phyloP scores from a whole-genome alignment of 306 rosid genomes.

The Rosa multiflora region DNA sequence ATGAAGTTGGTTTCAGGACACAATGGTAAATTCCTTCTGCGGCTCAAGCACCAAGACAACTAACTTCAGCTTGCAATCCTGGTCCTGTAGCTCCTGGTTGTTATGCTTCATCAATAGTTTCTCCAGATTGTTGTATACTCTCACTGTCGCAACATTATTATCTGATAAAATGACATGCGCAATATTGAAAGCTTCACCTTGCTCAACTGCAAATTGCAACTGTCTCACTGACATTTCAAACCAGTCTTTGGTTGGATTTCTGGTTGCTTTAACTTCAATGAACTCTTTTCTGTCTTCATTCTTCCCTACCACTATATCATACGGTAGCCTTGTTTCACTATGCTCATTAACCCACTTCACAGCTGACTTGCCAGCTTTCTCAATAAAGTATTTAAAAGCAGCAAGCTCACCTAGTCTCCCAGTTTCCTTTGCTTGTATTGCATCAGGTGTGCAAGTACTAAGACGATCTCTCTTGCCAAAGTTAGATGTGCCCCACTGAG shows the following conservation, averaged over 20 bases:
- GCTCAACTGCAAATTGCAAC: conserved; percentile 78
- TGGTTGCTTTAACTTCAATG: conserved; percentile 88
- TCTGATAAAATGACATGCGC: conserved; percentile 57
- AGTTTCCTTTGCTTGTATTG: conserved; percentile 47
- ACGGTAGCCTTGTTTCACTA: conserved; percentile 73
- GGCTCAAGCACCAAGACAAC: conserved; percentile 65
- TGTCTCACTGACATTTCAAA: conserved; percentile 64
- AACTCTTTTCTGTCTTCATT: conserved; percentile 38
- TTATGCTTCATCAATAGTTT: conserved; percentile 36
- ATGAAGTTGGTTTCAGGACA: conserved; percentile 31
- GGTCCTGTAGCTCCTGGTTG: conserved; percentile 68
- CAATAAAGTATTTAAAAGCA: conserved; percentile 61
- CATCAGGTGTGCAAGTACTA: conserved; percentile 53
- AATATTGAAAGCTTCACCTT: conserved; percentile 68
- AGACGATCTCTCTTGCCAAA: conserved; percentile 52
- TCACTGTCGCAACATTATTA: conserved; percentile 49
- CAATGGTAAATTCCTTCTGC: conserved; percentile 39
- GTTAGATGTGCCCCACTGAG: conserved; percentile 23
- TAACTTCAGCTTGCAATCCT: conserved; percentile 54
- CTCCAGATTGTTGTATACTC: conserved; percentile 63
- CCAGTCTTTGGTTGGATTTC: conserved; percentile 80
- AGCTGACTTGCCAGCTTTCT: conserved; percentile 37
- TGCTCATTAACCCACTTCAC: conserved; percentile 81
- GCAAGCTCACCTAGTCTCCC: conserved; percentile 78
- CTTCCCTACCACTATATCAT: conserved; percentile 58